A percentile compares a stretch with the other conserved stretches of the same genome.
Conservation (phyloP, 345 rosid species). For the Rubroshorea leprosula region DNA sequence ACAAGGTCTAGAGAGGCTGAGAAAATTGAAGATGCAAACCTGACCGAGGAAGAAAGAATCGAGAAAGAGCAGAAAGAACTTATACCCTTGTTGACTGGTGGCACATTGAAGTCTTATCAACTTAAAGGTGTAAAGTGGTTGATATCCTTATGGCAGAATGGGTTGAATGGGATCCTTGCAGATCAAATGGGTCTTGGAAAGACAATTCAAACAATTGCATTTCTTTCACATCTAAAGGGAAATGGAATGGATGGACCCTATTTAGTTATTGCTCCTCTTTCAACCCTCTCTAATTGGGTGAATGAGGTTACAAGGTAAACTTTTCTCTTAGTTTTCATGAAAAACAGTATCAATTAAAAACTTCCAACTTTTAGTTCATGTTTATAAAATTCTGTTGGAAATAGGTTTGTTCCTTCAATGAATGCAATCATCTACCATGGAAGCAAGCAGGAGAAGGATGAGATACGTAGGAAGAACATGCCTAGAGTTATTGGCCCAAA, state of each 20-base stretch:
- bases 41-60: conserved; percentile 69
- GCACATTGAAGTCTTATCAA: conserved; percentile 81
- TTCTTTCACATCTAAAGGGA: conserved; percentile 82
- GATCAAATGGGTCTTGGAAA: conserved; percentile 99
- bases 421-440: conserved; percentile 86
- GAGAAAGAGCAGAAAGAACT: conserved; percentile 79
- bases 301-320: conserved; percentile 76
- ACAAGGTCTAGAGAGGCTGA: conserved; percentile 60
- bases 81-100: conserved; percentile 85
- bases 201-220: conserved; percentile 92
- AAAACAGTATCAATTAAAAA: neutral
- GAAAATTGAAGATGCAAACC: conserved; percentile 33
- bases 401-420: conserved; percentile 74
- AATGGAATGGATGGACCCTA: conserved; percentile 87
- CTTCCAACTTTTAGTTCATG: neutral
- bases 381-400: neutral
- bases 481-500: conserved; percentile 62
- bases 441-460: conserved; percentile 51
- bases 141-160: conserved; percentile 92
- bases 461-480: conserved; percentile 62
- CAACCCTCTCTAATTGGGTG: conserved; percentile 92
- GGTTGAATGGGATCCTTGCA: conserved; percentile 93
- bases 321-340: conserved; percentile 7
- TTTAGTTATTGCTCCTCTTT: conserved; percentile 91
- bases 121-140: conserved; percentile 98